phyloP scores from a whole-genome alignment of 1,284 basidiomycete genomes.

The Moesziomyces globuligerus region DNA sequence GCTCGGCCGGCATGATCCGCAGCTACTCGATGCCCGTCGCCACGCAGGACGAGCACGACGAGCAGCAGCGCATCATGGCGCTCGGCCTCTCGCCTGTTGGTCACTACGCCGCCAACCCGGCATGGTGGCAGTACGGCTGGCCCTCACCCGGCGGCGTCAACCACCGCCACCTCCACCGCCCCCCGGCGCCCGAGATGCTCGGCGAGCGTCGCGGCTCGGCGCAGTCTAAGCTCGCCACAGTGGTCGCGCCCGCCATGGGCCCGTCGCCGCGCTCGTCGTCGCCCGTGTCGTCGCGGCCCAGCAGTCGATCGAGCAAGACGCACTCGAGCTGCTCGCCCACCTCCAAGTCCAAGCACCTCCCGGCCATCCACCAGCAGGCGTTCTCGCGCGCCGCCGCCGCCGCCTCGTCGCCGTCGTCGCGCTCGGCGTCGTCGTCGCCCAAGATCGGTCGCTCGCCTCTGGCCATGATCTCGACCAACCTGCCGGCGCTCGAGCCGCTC shows the following conservation, averaged over 20 bases:
- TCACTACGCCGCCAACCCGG: conserved; percentile 19
- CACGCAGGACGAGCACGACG: conserved; percentile 55
- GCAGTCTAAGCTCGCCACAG: conserved; percentile 28
- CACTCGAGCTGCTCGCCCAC: conserved; percentile 42
- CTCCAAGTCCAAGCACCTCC: conserved; percentile 38
- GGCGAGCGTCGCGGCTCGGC: conserved; percentile 17
- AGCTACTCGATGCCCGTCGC: conserved; percentile 61
- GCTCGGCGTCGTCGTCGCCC: conserved; percentile 30
- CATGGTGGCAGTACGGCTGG: conserved; percentile 51
- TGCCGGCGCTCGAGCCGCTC: conserved; percentile 34
- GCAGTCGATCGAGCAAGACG: conserved; percentile 23
- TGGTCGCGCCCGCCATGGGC: conserved; percentile 10
- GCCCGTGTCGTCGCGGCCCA: conserved; percentile 6
- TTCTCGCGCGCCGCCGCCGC: conserved; percentile 4
- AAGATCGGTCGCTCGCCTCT: conserved; percentile 34
- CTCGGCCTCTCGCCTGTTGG: conserved; percentile 34
- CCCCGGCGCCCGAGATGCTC: conserved; percentile 10
- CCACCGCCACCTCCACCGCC: conserved; percentile 26
- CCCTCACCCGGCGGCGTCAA: conserved; percentile 41
- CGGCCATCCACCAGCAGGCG: conserved; percentile 29
- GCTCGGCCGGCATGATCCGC: conserved; percentile 46
- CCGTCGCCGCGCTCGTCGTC: conserved; percentile 4
- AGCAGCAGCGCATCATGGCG: conserved; percentile 51
- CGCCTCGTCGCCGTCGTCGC: conserved; percentile 5
- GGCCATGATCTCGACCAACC: conserved; percentile 34